Evolutionary conservation across 768 basidiomycete species (phyloP), one percentile per base, ranked within the genome.

Genomic region (Kwoniella dendrophila): DNA sequence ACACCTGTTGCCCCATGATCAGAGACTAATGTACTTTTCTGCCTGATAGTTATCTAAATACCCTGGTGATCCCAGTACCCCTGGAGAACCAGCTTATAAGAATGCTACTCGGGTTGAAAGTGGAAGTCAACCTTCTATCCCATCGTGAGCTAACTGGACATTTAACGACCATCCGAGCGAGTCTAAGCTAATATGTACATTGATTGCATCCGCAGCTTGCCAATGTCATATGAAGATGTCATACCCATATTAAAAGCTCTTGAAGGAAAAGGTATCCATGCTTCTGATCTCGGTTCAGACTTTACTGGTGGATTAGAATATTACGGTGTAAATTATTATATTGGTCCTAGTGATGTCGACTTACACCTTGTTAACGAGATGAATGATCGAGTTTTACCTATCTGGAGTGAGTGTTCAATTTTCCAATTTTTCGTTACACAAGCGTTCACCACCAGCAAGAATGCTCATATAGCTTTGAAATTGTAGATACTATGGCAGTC

Each of bases 221-320:
- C 95, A 0, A 85, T 96, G 66, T 90, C 89, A 0, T 94, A 90
- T 87, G 80, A 82, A 47, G 95, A 93, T 72, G 93, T 91, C 0
- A 78, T 87, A 63, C 82, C 83, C 18, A 80, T 93, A 7, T 80
- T 92, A 8, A 82, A 81, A 45, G 81, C 84, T 59, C 75, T 86
- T 26, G 74, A 81, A 40, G 82, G 84, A 11, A 77, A 80, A 12
- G 83, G 83, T 3, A 59, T 67, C 10, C 63, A 64, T 22, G 71
- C 77, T 1, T 59, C 64, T 8, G 75, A 78, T 7, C 57, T 80
- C 48, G 69, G 72, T 10, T 41, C 63, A 6, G 72, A 74, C 45
- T 79, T 78, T 78, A 65, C 72, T 22, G 79, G 79, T 4, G 81
- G 78, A 2, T 55, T 82, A n/a, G 66, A 62, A 2, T 71, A 64